Base-by-base conservation (phyloP, 2,329 filamentous ascomycete species). In the Tricladium varicosporioides region DNA sequence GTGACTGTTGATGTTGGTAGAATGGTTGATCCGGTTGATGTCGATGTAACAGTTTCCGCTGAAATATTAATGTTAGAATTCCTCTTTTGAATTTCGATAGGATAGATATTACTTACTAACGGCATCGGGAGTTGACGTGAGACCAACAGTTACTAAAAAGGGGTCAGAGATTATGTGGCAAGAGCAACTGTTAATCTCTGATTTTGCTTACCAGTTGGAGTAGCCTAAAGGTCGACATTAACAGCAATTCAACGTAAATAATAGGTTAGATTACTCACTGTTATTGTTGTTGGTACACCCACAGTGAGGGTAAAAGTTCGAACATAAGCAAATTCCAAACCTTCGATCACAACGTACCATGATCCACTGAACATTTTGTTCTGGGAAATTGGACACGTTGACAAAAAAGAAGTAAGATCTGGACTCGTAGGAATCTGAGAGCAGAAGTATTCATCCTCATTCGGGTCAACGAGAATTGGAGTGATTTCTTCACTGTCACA, bases 391-490 rank as follows among this genome's bases (percentile, higher is more conserved):
- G 48, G 48, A 16, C 48, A 50, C 16, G 48, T 36, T 13, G 48
- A 50, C n/a, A 36, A 31, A 14, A 50, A 50, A 4, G 48, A 16
- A 5, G 48, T 50, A 14, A 33, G 9, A 18, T 33, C 48, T n/a
- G 48, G 48, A 5, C 19, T 16, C 15, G 48, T 50, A 3, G 48
- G 48, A 19, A 50, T 50, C 11, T 50, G 22, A 5, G 27, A 22
- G 48, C 48, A 50, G 15, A 50, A 50, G 31, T 50, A 50, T 7
- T 22, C 27, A 33, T 33, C 11, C 32, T 50, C 48, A 14, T 50
- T 19, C 16, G 48, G 48, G n/a, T 16, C 48, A 18, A 50, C 48
- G n/a, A 50, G 48, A 50, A 50, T 50, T 18, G 48, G 48, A 15
- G 48, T 50, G 48, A 50, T 50, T 40, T 15, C 10, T 40, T 50